Evolutionary conservation across 352 stramenopile genomes (phyloP), one percentile per base, ranked within the genome.

Genomic region (Pythium apleroticum): DNA sequence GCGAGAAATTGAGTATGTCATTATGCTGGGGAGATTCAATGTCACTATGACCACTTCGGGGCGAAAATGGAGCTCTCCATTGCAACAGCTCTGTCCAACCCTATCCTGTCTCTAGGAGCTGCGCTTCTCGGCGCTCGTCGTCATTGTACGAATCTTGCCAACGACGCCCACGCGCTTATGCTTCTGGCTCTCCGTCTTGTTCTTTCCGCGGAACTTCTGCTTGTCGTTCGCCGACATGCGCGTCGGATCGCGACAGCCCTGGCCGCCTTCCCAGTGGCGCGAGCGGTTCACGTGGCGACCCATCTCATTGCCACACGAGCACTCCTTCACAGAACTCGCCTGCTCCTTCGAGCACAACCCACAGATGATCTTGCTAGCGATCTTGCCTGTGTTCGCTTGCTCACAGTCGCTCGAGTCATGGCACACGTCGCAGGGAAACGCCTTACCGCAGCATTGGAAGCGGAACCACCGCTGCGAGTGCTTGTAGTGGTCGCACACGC

Each of bases 121-220:
- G 43, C 43, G 43, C 43, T 50, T 50, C 43, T 50, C 43, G n/a
- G 43, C 7, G n/a, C 3, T 50, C 15, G 43, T 24, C 11, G 43
- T 50, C 37, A 52, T 41, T 17, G 45, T 54, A 6, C 58, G 65
- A 22, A 60, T 31, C 49, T 70, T 70, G 35, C 63, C 63, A 6
- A 57, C 27, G 12, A 61, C 39, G 0, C 87, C 87, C 15, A 95
- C 87, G 30, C 87, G 83, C 57, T 84, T 89, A 41, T 80, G 76
- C 61, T 95, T 94, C 63, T 88, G 83, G 69, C 78, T 93, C 66
- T 88, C 80, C 6, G 87, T 95, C 66, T 95, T 95, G 70, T 88
- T 82, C 17, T 73, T 55, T 0, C 87, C 85, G 19, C 84, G 78
- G 66, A 79, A 91, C 65, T 94, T 95, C 31, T 91, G 81, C 50